Percentiles rank a stretch among this genome's conserved stretches.
Conservation (phyloP, 2,329 filamentous ascomycete genomes). For the Meredithiella fracta region DNA sequence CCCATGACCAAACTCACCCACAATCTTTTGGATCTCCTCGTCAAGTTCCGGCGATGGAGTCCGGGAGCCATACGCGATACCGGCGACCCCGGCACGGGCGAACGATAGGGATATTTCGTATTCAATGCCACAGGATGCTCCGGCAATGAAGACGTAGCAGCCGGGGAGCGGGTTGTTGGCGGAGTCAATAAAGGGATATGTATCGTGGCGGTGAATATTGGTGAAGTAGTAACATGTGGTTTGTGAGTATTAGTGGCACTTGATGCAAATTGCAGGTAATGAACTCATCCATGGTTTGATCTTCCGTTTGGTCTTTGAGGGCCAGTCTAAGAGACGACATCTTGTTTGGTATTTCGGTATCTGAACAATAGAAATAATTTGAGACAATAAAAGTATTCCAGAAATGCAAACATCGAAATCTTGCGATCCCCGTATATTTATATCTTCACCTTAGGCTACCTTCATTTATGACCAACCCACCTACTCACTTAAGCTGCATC, state of each 20-base stretch:
- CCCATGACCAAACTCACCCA: background rate
- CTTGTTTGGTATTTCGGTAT: too few species aligned
- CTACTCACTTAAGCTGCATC: too few species aligned
- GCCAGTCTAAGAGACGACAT: background rate
- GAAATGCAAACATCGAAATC: too few species aligned
- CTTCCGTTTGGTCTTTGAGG: background rate
- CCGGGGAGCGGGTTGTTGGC: constrained; percentile 23
- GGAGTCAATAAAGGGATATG: constrained; percentile 35
- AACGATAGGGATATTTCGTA: constrained; percentile 36
- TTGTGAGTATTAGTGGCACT: too few species aligned
- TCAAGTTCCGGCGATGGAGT: constrained; percentile 24
- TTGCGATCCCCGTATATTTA: too few species aligned
- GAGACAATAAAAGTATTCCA: too few species aligned
- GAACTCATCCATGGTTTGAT: constrained; percentile 4
- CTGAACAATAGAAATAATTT: too few species aligned
- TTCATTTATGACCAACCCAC: too few species aligned
- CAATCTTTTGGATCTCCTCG: constrained; percentile 10
- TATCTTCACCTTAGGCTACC: too few species aligned
- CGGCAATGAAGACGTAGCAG: constrained; percentile 34
- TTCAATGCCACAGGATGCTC: constrained; percentile 39
- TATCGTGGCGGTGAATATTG: constrained; percentile 27
- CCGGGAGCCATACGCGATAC: constrained; percentile 37
- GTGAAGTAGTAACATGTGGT: constrained; percentile 18
- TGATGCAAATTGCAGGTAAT: background rate
- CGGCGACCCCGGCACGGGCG: constrained; percentile 34